phyloP scores from a whole-genome alignment of 2,329 filamentous ascomycete species.

The Calonectria hawksworthii region DNA sequence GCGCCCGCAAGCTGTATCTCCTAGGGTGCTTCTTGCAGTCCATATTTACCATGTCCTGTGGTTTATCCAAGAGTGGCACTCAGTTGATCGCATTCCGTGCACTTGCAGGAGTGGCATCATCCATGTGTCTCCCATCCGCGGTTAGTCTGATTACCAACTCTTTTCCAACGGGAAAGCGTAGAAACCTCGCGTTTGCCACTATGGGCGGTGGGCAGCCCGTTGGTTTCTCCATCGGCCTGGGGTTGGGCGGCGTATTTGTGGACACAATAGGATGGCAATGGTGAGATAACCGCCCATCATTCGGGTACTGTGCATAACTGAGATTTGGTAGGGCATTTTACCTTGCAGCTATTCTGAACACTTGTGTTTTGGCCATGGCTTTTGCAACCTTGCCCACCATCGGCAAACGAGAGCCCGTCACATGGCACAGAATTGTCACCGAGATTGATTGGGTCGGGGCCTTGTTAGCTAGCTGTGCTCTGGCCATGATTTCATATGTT shows the following conservation, averaged over 20 bases:
- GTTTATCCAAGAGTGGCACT: conserved; percentile 43
- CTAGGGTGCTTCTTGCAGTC: conserved; percentile 11
- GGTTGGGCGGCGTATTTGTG: conserved; percentile 55
- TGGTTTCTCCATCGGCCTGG: conserved; percentile 51
- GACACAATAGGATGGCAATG: conserved; percentile 58
- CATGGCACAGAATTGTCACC: not conserved
- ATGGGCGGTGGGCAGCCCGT: conserved; percentile 57
- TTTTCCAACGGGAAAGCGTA: conserved; percentile 46
- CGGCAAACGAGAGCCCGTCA: not conserved
- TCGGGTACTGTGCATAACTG: no score
- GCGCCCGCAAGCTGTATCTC: conserved; percentile 8
- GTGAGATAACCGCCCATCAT: no score
- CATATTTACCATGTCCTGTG: conserved; percentile 47
- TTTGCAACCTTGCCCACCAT: not conserved
- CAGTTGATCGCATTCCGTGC: conserved; percentile 51
- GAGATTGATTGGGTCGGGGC: conserved; percentile 66
- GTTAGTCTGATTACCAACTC: conserved; percentile 50
- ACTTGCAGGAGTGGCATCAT: conserved; percentile 45
- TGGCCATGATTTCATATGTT: conserved; percentile 62
- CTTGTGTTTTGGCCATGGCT: conserved; percentile 12
- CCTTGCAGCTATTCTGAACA: conserved; percentile 26
- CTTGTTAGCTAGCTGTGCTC: conserved; percentile 54
- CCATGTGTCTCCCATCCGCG: conserved; percentile 50
- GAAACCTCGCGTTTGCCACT: conserved; percentile 55
- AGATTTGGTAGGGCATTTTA: conserved; percentile 44